Evolutionary conservation across 2,329 filamentous ascomycete species (phyloP).

Genomic region (Coniella lustricola): DNA sequence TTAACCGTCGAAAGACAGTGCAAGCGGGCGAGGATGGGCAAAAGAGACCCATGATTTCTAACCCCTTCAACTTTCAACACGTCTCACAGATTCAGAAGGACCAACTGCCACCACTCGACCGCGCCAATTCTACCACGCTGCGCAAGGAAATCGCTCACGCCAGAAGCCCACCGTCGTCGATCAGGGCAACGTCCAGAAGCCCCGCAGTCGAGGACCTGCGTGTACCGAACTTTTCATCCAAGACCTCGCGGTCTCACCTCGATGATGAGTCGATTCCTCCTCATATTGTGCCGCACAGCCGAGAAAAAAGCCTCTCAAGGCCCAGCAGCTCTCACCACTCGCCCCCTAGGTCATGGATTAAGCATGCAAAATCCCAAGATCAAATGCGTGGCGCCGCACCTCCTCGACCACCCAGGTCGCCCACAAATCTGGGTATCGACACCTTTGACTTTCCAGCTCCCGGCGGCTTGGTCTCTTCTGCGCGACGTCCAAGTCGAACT

Average conservation of each 20-base stretch:
- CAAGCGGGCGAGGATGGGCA: slow-evolving; percentile 26
- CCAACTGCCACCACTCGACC: slow-evolving; percentile 34
- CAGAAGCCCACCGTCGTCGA: slow-evolving; percentile 30
- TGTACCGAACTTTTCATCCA: slow-evolving; percentile 43
- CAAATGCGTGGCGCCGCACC: slow-evolving; percentile 37
- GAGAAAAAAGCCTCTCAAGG: slow-evolving; percentile 17
- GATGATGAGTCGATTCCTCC: slow-evolving; percentile 12
- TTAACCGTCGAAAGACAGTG: slow-evolving; percentile 39
- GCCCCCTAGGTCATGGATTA: slow-evolving; percentile 31
- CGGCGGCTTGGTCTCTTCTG: slow-evolving; percentile 35
- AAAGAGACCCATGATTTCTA: slow-evolving; percentile 49
- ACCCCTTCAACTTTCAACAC: slow-evolving; percentile 61
- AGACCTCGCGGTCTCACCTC: slow-evolving; percentile 19
- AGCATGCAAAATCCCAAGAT: slow-evolving; percentile 42
- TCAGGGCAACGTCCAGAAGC: slow-evolving; percentile 28
- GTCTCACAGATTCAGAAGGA: slow-evolving; percentile 51
- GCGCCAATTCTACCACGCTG: slow-evolving; percentile 33
- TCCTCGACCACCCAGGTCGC: slow-evolving; percentile 44
- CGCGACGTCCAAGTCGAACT: slow-evolving; percentile 47
- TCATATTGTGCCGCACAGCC: slow-evolving; percentile 16
- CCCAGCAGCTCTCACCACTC: slow-evolving; percentile 25
- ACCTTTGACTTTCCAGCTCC: slow-evolving; percentile 28
- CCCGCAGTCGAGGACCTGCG: slow-evolving; percentile 35
- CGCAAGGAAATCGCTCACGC: slow-evolving; percentile 37
- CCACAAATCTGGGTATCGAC: slow-evolving; percentile 25